A percentile compares a stretch with the other conserved stretches of the same genome.
Evolutionary conservation across 257 asterid species (phyloP).

Genomic region (Ilex asprella): DNA sequence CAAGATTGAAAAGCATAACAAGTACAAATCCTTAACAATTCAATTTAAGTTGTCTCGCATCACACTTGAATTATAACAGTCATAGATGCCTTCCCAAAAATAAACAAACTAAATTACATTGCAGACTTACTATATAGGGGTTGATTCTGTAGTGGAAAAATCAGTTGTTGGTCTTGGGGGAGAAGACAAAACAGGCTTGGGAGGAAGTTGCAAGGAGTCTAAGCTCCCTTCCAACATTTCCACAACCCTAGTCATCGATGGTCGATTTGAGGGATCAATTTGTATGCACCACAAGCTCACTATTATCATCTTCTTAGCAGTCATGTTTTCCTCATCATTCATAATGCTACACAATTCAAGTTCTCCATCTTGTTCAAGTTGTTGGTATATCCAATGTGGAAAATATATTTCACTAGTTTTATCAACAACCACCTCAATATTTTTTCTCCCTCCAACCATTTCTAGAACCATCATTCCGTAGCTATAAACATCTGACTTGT

Average conservation of each 20-base stretch:
- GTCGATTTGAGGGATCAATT: slow-evolving; percentile 16
- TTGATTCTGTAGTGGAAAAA: background rate
- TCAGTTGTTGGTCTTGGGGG: background rate
- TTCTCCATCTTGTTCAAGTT: slow-evolving; percentile 3
- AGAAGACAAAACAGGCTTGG: slow-evolving; percentile 16
- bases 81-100: no score
- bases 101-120: no score
- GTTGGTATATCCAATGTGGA: slow-evolving; percentile 28
- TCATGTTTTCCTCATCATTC: slow-evolving; percentile 9
- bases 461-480: slow-evolving; percentile 32
- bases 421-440: background rate
- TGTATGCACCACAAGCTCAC: slow-evolving; percentile 36
- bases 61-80: no score
- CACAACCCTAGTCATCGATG: slow-evolving; percentile 22
- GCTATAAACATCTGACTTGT: slow-evolving; percentile 39
- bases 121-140: no score
- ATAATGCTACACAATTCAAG: background rate
- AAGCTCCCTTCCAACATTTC: slow-evolving; percentile 27
- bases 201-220: slow-evolving; percentile 17
- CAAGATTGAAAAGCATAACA: no score
- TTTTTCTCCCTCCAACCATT: slow-evolving; percentile 32
- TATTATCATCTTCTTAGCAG: slow-evolving; percentile 15
- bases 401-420: slow-evolving; percentile 15
- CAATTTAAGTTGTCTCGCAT: no score
- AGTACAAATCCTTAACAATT: no score